Base-by-base conservation (phyloP, 371 early-diverging fungal species). In the Apophysomyces variabilis region DNA sequence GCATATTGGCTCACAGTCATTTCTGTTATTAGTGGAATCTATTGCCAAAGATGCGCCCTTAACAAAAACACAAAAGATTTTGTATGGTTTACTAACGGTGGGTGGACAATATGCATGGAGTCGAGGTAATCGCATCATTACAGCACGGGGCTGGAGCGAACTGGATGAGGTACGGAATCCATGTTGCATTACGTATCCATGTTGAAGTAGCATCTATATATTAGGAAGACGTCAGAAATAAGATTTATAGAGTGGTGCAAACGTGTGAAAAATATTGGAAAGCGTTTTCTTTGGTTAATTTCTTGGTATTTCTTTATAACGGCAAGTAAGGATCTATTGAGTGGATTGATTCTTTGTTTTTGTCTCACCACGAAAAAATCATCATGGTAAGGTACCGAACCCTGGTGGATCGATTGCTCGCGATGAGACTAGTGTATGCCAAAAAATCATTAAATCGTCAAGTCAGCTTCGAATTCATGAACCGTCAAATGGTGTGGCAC, bases 401-500 rank as follows among this genome's bases (percentile, higher is more conserved):
- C 4, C 58, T 94, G 5, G 64, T 92, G 21, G 96, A 95, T 66
- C 90, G 95, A 0, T 21, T 92, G 11, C 80, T 96, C 45, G 84
- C 87, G 0, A 89, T 96, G 92, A 83, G 94, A 37, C 80, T 95
- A 21, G 94, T 95, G 7, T 93, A 92, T 71, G 85, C 87, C 12
- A 87, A 90, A 50, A 89, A 91, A 46, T 90, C 91, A 35, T 78
- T 91, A 65, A 80, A 88, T 57, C 87, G 95, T 54, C 87, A 88
- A 67, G 90, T 96, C 56, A 93, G 92, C 71, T 95, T 94, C 71
- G 97, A 95, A 70, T 96, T 94, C 68, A 81, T 96, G 73, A 96
- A 96, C 72, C 84, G 97, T 38, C 95, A 96, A 79, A 85, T 96
- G 74, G 94, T 95, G 56, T 95, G 96, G 96, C 92, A 94, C 38